Base-by-base conservation (phyloP, 1,284 basidiomycete species). In the Sphagnurus paluster region DNA sequence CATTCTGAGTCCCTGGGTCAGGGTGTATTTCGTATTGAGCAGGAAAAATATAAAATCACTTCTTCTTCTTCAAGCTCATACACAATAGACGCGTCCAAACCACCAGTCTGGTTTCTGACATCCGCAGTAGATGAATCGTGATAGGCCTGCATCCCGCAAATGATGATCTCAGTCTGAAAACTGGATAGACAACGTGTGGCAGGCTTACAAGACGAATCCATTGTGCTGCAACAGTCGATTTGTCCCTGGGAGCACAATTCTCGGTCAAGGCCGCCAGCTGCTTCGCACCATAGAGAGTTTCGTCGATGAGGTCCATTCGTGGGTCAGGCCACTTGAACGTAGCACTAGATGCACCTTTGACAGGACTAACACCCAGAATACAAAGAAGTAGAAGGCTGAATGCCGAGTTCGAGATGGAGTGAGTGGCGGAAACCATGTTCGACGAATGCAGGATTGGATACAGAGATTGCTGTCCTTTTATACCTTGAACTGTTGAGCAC, bases 151-250 rank as follows among this genome's bases (percentile, higher is more conserved):
- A 33, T 13, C 11, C 5, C 7, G 11, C 23, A 25, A n/a, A n/a
- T 2, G n/a, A 5, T 25, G 9, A 35, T 4, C 5, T 14, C 13
- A 2, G 9, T 4, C 16, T 6, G 5, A 33, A 23, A 5, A n/a
- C 8, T n/a, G 4, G 17, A 20, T 5, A 20, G 11, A 16, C 6
- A 38, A 11, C 4, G 6, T 9, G 9, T 6, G 20, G 35, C 9
- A 28, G 38, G 47, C 44, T 28, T 26, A 44, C 42, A 21, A 44
- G 17, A 10, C 42, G 8, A 14, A 44, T 20, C 42, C 34, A 44
- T 37, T 44, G 34, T 6, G 34, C 42, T 7, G 42, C 42, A 9
- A 44, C 24, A 2, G 42, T 36, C 14, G 34, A 36, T 25, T 36
- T 44, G 11, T 16, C 10, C 24, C 41, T 35, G 11, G 20, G 8